Conservation (phyloP, 306 rosid genomes). For the Astragalus glycyphyllos region DNA sequence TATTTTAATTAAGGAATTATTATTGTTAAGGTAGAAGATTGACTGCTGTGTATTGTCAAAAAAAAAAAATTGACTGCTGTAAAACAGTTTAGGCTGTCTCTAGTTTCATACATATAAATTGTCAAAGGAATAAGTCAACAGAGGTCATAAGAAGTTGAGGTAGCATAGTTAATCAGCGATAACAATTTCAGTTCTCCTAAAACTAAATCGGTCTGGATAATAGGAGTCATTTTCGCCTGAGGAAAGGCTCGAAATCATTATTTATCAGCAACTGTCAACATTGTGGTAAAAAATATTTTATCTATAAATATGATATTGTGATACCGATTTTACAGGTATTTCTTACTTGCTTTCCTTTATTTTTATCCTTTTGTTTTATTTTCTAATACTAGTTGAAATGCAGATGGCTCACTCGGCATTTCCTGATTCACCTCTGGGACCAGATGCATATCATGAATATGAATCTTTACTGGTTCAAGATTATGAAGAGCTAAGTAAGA, state of each 20-base stretch:
- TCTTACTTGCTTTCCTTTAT: neutral
- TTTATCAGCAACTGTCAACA: conserved; percentile 30
- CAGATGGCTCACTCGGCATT: conserved; percentile 77
- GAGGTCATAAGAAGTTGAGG: neutral
- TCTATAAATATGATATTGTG: neutral
- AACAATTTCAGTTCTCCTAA: conserved; percentile 3
- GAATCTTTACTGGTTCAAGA: conserved; percentile 90
- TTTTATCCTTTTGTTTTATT: neutral
- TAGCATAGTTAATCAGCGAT: conserved; percentile 17
- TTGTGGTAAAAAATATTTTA: neutral
- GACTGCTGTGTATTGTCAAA: neutral
- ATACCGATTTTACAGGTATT: no score
- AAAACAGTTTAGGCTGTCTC: conserved; percentile 17
- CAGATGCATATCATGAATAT: conserved; percentile 90
- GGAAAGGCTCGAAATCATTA: conserved; percentile 12
- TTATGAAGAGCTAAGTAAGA: conserved; percentile 78
- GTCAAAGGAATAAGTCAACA: conserved; percentile 1
- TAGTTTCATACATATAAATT: conserved; percentile 17
- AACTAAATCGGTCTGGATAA: conserved; percentile 1
- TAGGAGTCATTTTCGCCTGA: conserved; percentile 11
- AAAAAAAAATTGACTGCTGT: neutral
- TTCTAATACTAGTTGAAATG: conserved; percentile 40
- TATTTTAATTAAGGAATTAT: neutral
- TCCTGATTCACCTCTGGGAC: conserved; percentile 92
- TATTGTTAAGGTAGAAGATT: conserved; percentile 6